phyloP scores from a whole-genome alignment of 352 stramenopile genomes.

The Phytophthora multivora region DNA sequence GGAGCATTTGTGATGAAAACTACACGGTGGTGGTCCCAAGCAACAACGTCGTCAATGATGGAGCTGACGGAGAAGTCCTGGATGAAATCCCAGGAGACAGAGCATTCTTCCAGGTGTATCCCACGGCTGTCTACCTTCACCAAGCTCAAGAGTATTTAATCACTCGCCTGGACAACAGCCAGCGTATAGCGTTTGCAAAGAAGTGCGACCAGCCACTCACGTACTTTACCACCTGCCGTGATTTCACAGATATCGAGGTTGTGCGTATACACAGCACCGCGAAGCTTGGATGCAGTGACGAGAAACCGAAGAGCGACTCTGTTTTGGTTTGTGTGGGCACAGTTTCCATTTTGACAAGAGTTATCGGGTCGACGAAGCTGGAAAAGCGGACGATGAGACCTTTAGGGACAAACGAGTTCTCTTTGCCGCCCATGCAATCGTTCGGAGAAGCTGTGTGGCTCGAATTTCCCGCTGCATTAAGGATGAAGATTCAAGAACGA shows the following conservation, averaged over 20 bases:
- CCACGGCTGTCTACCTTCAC: slow-evolving; percentile 91
- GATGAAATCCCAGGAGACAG: slow-evolving; percentile 86
- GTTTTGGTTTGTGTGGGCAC: slow-evolving; percentile 62
- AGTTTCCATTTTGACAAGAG: slow-evolving; percentile 77
- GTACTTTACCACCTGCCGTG: slow-evolving; percentile 89
- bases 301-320: slow-evolving; percentile 12
- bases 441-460: slow-evolving; percentile 96
- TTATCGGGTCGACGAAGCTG: slow-evolving; percentile 87
- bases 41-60: slow-evolving; percentile 41
- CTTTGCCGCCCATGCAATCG: slow-evolving; percentile 95
- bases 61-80: slow-evolving; percentile 47
- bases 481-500: slow-evolving; percentile 40
- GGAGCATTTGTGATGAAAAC: slow-evolving; percentile 67
- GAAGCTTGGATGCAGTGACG: slow-evolving; percentile 1
- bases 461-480: slow-evolving; percentile 80
- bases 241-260: slow-evolving; percentile 90
- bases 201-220: slow-evolving; percentile 65
- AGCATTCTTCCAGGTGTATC: slow-evolving; percentile 93
- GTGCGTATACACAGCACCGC: slow-evolving; percentile 59
- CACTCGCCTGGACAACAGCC: slow-evolving; percentile 75
- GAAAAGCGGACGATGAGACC: slow-evolving; percentile 80
- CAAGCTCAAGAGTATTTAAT: slow-evolving; percentile 92
- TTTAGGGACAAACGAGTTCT: slow-evolving; percentile 91
- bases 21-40: slow-evolving; percentile 73
- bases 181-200: slow-evolving; percentile 70